These are phyloP conservation scores for Xerocomellus dryophilus DNA, from an alignment of 768 basidiomycete species.

Conservation along the genomic window DNA sequence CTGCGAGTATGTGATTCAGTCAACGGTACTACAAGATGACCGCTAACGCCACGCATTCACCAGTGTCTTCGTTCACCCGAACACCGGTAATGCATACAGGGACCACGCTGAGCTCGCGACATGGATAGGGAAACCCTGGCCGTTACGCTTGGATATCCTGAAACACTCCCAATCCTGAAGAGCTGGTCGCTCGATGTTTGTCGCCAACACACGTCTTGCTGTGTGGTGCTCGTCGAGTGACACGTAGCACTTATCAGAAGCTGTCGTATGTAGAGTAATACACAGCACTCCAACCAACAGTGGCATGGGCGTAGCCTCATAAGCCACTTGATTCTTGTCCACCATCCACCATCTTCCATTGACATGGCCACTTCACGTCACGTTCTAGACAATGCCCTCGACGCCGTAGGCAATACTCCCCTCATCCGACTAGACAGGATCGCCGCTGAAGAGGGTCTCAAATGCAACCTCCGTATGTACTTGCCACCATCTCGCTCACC, in stretches of 20 bases:
- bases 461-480: constrained; percentile 84
- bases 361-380: constrained; percentile 35
- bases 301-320: constrained; percentile 1
- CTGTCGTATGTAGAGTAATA: no score
- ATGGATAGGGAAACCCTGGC: constrained; percentile 68
- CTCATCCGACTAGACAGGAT: constrained; percentile 83
- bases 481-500: background rate
- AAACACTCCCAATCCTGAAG: constrained; percentile 24
- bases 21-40: background rate
- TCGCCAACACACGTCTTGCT: background rate
- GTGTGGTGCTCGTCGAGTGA: no score
- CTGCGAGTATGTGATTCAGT: constrained; percentile 55
- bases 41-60: background rate
- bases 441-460: constrained; percentile 66
- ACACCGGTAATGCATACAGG: constrained; percentile 51
- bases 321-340: background rate
- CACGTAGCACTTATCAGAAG: background rate
- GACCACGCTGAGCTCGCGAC: constrained; percentile 64
- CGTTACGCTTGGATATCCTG: constrained; percentile 42
- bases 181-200: background rate
- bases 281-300: no score
- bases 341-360: background rate
- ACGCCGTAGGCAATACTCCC: constrained; percentile 88
- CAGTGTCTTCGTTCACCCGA: constrained; percentile 71
- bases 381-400: constrained; percentile 76